Conservation (phyloP, 176 grass and related monocot species). For the Panicum miliaceum region DNA sequence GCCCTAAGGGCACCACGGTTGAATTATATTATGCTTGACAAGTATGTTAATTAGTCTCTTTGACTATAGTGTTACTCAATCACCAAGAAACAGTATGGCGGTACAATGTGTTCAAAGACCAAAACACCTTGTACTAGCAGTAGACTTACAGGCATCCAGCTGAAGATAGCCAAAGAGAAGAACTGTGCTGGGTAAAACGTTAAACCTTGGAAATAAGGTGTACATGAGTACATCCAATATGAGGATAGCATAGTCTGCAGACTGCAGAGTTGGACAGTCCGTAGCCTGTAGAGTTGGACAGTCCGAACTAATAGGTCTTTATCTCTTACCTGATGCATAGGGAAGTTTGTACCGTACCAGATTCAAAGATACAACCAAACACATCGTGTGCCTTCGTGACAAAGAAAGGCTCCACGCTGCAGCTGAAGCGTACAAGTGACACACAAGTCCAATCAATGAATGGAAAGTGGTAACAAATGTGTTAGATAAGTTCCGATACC, state of each 20-base stretch:
- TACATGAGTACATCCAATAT: not conserved
- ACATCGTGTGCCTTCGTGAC: not conserved
- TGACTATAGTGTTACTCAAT: no score
- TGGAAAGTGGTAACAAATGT: not conserved
- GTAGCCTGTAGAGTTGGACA: not conserved
- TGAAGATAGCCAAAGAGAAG: not conserved
- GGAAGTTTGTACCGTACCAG: not conserved
- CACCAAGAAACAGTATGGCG: no score
- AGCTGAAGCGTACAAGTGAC: conserved; percentile 29
- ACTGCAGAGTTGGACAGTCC: not conserved
- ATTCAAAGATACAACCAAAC: not conserved
- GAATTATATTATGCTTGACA: no score
- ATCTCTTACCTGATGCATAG: not conserved
- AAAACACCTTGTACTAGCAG: no score
- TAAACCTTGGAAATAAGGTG: not conserved
- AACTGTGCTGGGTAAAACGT: not conserved
- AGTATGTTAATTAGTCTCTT: no score
- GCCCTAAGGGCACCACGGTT: no score
- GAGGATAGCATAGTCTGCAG: not conserved
- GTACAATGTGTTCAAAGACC: not conserved
- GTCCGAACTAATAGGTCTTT: not conserved
- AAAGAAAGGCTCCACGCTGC: not conserved
- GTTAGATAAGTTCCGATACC: not conserved
- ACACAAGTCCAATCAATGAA: not conserved
- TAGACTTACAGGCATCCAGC: not conserved